These are phyloP conservation scores for Galerina sulciceps DNA, from an alignment of 768 basidiomycete genomes.

Conservation along the genomic window DNA sequence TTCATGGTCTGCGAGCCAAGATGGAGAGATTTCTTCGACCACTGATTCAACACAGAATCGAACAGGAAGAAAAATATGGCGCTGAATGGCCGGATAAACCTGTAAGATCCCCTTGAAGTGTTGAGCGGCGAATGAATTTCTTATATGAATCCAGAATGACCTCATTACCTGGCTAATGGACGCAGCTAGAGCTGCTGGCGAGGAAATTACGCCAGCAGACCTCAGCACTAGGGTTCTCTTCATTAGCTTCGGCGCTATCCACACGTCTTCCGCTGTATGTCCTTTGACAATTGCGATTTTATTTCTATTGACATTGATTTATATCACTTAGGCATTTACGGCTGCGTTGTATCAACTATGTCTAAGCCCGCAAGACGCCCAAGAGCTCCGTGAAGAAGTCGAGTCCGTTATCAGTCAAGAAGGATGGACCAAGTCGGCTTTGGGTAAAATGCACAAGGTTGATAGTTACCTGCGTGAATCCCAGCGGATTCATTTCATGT, in stretches of 20 bases:
- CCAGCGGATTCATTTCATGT: constrained; percentile 16
- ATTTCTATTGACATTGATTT: not conserved
- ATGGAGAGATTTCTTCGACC: constrained; percentile 29
- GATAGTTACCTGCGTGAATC: constrained; percentile 52
- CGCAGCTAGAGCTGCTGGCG: constrained; percentile 29
- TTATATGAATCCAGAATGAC: constrained; percentile 38
- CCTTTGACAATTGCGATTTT: not conserved
- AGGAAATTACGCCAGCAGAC: constrained; percentile 29
- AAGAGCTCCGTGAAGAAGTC: constrained; percentile 47
- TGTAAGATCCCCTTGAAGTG: constrained; percentile 13
- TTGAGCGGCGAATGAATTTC: not conserved
- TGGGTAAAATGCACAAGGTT: constrained; percentile 44
- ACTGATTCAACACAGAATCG: constrained; percentile 28
- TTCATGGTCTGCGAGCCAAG: constrained; percentile 16
- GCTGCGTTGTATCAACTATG: constrained; percentile 43
- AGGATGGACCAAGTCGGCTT: constrained; percentile 39
- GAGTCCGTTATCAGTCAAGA: constrained; percentile 37
- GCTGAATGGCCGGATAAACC: constrained; percentile 34
- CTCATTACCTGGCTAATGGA: constrained; percentile 54
- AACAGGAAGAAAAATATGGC: constrained; percentile 24
- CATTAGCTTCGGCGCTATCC: constrained; percentile 46
- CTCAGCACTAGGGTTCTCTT: constrained; percentile 39
- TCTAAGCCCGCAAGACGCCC: constrained; percentile 32
- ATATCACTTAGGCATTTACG: constrained; percentile 34
- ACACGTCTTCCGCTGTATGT: constrained; percentile 47